phyloP scores from a whole-genome alignment of 352 stramenopile genomes.

The Phytophthora citrophthora region DNA sequence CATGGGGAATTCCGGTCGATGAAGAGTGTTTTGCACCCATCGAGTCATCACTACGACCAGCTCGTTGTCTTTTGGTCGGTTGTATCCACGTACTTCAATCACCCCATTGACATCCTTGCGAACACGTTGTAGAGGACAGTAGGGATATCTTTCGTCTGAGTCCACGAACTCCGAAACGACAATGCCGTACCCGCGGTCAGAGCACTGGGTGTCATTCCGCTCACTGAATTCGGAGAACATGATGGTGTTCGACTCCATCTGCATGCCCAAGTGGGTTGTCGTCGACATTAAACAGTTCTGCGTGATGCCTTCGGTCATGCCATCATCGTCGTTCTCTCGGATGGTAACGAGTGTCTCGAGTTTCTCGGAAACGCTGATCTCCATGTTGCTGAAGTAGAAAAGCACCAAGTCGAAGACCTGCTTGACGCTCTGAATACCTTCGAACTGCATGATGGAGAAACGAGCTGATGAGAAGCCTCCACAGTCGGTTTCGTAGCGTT shows the following conservation, averaged over 20 bases:
- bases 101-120: conserved; percentile 39
- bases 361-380: conserved; percentile 64
- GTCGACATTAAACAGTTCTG: conserved; percentile 51
- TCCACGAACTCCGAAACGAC: conserved; percentile 41
- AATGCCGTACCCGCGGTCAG: conserved; percentile 29
- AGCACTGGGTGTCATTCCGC: conserved; percentile 17
- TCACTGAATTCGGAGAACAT: conserved; percentile 45
- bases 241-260: conserved; percentile 51
- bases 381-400: conserved; percentile 62
- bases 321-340: conserved; percentile 52
- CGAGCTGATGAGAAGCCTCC: conserved; percentile 56
- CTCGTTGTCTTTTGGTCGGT: conserved; percentile 21
- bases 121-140: conserved; percentile 25
- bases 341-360: conserved; percentile 52
- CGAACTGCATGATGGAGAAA: conserved; percentile 64
- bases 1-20: conserved; percentile 33
- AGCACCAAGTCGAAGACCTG: conserved; percentile 59
- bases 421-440: conserved; percentile 36
- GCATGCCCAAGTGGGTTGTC: conserved; percentile 26
- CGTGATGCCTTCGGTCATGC: conserved; percentile 17
- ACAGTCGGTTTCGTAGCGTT: conserved; percentile 47
- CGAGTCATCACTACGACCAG: conserved; percentile 38
- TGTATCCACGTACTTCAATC: conserved; percentile 31
- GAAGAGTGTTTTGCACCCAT: conserved; percentile 38
- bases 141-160: conserved; percentile 36